Base-by-base conservation (phyloP, 176 grass and related monocot species). In the Aechmea fasciata region DNA sequence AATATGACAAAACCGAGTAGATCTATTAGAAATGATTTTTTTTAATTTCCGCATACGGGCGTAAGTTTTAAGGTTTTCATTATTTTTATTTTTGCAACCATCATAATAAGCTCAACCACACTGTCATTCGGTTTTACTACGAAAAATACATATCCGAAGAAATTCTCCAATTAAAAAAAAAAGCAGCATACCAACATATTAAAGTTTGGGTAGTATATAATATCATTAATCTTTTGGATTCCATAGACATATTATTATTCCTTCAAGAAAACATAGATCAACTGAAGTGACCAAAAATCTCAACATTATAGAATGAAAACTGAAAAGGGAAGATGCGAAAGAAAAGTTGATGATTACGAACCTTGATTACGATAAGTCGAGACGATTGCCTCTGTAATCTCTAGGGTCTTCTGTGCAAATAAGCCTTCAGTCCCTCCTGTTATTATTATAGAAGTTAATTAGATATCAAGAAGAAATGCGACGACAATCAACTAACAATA, bases 401-500 rank as follows among this genome's bases (percentile, higher is more conserved):
- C 63, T 15, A 68, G 49, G 62, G 84, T 82, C 9, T 67, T 68
- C 51, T 87, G 77, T 54, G 75, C 47, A 75, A 82, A 82, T 29
- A 87, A 54, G 11, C 84, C 84, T 71, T 82, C 75, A 10, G 84
- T 82, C 11, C 84, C 84, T 74, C 84, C 84, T 87, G 65, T 48
- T 22, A 47, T 49, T 0, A 62, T 48, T 67, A 52, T n/a, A 57
- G 11, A 9, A 13, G 13, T 57, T 17, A 57, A 13, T 57, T 57
- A 17, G 41, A 8, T 11, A 67, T 71, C 24, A 24, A 13, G 3
- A 11, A 55, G 3, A 23, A 0, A 74, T 53, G 54, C 1, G 19
- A 70, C n/a, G 9, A 28, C 19, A 26, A 52, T 11, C 17, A 52
- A 70, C 19, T 1, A 49, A 70, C 33, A 41, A 41, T 41, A 41